Base-by-base conservation (phyloP, 306 rosid genomes). In the Vachellia collinsii region DNA sequence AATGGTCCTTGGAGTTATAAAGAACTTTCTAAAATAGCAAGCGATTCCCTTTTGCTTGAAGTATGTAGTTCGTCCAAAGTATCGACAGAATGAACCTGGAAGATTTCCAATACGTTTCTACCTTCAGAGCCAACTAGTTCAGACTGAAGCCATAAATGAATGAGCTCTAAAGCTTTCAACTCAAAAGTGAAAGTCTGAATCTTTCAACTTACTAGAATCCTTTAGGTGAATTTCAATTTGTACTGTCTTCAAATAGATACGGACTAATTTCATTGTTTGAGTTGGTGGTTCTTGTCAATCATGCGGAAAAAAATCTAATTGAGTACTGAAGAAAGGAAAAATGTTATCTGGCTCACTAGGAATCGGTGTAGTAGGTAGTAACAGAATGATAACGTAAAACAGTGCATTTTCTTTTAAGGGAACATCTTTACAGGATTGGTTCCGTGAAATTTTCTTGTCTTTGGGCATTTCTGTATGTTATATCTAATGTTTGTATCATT, bases 161-260 rank as follows among this genome's bases (percentile, higher is more conserved):
- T 44, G 14, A 11, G 48, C 50, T 44, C 50, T 44, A 4, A 11
- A 44, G 14, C 16, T 44, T 44, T 44, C 50, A 44, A 11, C 16
- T 44, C 14, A 11, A 44, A 44, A 44, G 16, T 44, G 50, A 44
- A 44, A 44, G 13, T 44, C 50, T 11, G 50, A 44, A 44, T 44
- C 14, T 11, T 11, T 10, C 50, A 44, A 48, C 29, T 25, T 37
- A 19, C 58, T 34, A 37, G 47, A 42, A 11, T 37, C 3, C 39
- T 37, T 59, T n/a, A 56, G 25, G 29, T 47, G 72, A 44, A 12
- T 71, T 77, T 77, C 37, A 17, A 23, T 48, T 70, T 77, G 50
- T 50, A 71, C 4, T 44, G 62, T 23, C 78, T 38, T 82, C 71
- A 54, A 81, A 37, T 34, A 47, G 22, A 20, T 47, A 36, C 5